Base-by-base conservation (phyloP, 805 yeast genomes). In the Maudiozyma bulderi region DNA sequence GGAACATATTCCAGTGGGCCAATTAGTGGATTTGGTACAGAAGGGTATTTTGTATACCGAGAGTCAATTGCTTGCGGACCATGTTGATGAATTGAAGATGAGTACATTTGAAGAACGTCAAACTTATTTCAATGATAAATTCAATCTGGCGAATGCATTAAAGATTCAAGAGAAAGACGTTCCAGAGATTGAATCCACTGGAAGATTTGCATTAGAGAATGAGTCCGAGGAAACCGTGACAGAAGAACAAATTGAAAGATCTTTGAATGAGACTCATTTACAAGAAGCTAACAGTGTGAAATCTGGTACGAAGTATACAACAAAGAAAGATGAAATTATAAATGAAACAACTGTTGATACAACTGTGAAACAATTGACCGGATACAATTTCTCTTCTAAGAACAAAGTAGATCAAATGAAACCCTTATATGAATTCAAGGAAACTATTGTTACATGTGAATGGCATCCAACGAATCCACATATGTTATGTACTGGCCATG, bases 21-120 rank as follows among this genome's bases (percentile, higher is more conserved):
- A 86, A 56, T 70, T 91, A 32, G 95, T 91, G 10, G 78, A 79
- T 58, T 69, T 91, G 41, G 82, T 91, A 0, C 97, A 91, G 57
- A 85, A 81, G 62, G 98, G 98, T 2, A 78, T 90, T 14, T 73
- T 89, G 44, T 86, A 82, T 61, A 69, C 81, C n/a, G 79, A 86
- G 52, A 78, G 84, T 15, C 90, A 86, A 59, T 73, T 77, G 4
- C 63, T 81, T 41, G 76, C 77, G 8, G 64, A 58, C 5, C 67
- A 66, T 28, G 42, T 40, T 20, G 26, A 40, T 6, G 50, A 43
- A 33, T 39, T 44, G 72, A 70, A 5, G 58, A 51, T 58, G 7
- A 13, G 41, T 9, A 29, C 9, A 20, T 15, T 26, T 31, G 7
- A 20, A 6, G 52, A 56, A n/a, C 66, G 64, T 39, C 60, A 58